Conservation (phyloP, 2,329 filamentous ascomycete genomes). For the Ophiostoma quercus region DNA sequence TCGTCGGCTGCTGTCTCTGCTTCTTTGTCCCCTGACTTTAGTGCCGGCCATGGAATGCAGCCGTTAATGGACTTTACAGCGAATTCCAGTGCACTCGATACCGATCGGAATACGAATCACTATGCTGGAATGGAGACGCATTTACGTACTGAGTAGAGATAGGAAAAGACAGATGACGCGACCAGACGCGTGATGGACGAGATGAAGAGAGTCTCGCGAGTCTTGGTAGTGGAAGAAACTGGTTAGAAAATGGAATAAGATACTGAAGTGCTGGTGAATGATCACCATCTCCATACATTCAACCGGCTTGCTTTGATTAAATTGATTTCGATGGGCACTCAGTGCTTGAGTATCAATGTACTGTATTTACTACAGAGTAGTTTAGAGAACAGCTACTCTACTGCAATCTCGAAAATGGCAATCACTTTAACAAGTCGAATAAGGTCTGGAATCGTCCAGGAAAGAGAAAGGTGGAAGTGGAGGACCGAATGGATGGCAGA, state of each 20-base stretch:
- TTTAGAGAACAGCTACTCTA: background rate
- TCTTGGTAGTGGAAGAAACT: constrained; percentile 1
- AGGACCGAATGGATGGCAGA: background rate
- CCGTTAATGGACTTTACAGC: background rate
- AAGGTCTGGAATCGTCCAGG: background rate
- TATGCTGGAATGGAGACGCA: background rate
- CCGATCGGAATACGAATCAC: background rate
- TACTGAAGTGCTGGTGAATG: background rate
- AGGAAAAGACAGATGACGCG: background rate
- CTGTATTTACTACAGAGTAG: background rate
- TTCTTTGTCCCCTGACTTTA: background rate
- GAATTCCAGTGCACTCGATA: background rate
- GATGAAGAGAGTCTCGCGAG: background rate
- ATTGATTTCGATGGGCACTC: background rate
- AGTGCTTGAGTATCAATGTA: background rate
- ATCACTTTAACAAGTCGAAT: constrained; percentile 10
- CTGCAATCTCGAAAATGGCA: background rate
- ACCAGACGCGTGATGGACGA: background rate
- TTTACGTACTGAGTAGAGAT: background rate
- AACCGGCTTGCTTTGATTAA: background rate
- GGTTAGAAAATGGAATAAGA: background rate
- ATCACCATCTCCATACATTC: background rate
- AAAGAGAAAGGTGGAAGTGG: background rate
- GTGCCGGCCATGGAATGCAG: background rate
- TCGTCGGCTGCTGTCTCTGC: background rate